Conservation (phyloP, 495 filamentous ascomycete genomes). For the Neurospora cerealis region DNA sequence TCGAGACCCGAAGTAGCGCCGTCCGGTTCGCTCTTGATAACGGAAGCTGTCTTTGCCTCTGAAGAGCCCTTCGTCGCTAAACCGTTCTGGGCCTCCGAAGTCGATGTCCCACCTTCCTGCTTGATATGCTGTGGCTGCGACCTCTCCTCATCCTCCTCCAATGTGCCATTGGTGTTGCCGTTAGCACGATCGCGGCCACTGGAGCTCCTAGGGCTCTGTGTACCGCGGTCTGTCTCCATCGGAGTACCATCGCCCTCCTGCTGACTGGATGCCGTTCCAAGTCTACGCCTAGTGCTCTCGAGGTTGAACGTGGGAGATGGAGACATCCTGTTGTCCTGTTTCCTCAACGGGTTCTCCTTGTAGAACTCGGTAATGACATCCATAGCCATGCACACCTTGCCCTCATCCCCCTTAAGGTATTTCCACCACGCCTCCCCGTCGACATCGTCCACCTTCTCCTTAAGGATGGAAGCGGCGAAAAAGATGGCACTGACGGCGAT, state of each 20-base stretch:
- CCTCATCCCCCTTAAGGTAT: constrained; percentile 50
- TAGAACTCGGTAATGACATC: constrained; percentile 67
- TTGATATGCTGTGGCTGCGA: not conserved
- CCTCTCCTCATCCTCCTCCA: not conserved
- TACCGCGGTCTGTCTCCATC: constrained; percentile 16
- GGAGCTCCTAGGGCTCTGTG: constrained; percentile 16
- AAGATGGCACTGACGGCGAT: constrained; percentile 83
- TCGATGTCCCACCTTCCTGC: not conserved
- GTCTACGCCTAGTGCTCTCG: constrained; percentile 35
- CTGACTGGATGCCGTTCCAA: constrained; percentile 14
- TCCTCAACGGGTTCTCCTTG: constrained; percentile 51
- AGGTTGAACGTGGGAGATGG: constrained; percentile 35
- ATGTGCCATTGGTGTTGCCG: not conserved
- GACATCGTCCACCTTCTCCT: constrained; percentile 64
- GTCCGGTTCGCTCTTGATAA: constrained; percentile 9
- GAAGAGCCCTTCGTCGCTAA: not conserved
- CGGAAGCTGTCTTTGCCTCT: not conserved
- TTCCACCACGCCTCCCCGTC: constrained; percentile 83
- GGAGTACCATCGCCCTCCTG: constrained; percentile 6
- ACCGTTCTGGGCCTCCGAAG: not conserved
- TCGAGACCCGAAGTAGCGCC: not conserved
- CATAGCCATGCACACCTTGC: constrained; percentile 54
- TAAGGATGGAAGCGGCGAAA: constrained; percentile 62
- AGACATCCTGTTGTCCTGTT: constrained; percentile 29
- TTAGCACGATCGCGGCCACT: not conserved